Evolutionary conservation across 1,284 basidiomycete genomes (phyloP), one percentile per base, ranked within the genome.

Genomic region (Moesziomyces aphidis): DNA sequence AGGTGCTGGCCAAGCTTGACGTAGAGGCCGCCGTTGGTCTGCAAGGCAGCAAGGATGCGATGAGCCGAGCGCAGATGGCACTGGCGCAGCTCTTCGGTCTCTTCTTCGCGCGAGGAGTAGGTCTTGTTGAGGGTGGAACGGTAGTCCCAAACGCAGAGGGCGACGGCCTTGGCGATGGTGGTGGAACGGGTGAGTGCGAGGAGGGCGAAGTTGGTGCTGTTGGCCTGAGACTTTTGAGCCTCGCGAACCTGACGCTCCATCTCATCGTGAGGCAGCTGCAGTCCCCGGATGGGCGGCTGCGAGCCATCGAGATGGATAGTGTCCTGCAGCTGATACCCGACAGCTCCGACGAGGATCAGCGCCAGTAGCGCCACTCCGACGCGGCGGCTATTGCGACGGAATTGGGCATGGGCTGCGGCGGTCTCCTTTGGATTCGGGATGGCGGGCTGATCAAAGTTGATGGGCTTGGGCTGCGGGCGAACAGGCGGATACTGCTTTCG

Each of bases 1-100:
- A 99, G 90, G 59, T 85, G 83, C 65, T 84, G 83, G 43, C 85
- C 85, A 67, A 95, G 86, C 84, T 97, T 97, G 85, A 97, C 95
- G 85, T 94, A 97, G 43, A 96, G 90, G 17, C 94, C 93, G 87
- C 96, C 96, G 81, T 98, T 97, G 28, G 75, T 66, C 60, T 83
- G 83, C 34, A 84, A 59, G 17, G 83, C 82, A 17, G 24, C 64
- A 7, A 84, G 66, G 24, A 84, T 56, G 21, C 83, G 73, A 46
- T 83, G 74, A 17, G 83, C 82, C 19, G 79, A 81, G 23, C 82
- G 79, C 52, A 83, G 61, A 46, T 84, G 83, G 50, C 83, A 84
- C n/a, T 77, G 72, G 7, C 81, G 60, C 22, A 84, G 64, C 46
- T 58, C 76, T 50, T 81, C 83, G 1, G 68, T 34, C 43, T 78